These are phyloP conservation scores for Penicillium flavigenum DNA, from an alignment of 495 filamentous ascomycete genomes.

Conservation along the genomic window DNA sequence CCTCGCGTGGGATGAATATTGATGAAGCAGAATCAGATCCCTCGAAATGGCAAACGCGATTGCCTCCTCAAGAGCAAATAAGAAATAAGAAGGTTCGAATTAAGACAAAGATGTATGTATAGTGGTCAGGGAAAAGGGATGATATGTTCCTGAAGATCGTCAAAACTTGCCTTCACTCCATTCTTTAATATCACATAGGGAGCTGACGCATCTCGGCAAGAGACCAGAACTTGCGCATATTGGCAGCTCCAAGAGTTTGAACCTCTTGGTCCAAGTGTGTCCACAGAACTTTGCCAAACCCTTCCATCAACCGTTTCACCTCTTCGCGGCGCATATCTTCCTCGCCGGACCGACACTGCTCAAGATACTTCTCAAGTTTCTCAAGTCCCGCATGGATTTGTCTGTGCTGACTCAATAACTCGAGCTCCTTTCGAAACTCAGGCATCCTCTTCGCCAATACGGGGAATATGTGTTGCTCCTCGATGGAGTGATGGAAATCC, in stretches of 20 bases:
- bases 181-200: slow-evolving; percentile 54
- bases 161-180: background rate
- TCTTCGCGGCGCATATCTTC: slow-evolving; percentile 65
- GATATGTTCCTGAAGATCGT: background rate
- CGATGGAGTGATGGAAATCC: slow-evolving; percentile 76
- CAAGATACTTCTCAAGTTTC: slow-evolving; percentile 65
- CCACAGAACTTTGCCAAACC: slow-evolving; percentile 67
- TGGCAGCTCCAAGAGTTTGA: slow-evolving; percentile 67
- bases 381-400: slow-evolving; percentile 82
- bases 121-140: background rate
- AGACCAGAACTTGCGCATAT: slow-evolving; percentile 85
- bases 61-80: background rate
- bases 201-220: slow-evolving; percentile 71
- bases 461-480: slow-evolving; percentile 82
- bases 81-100: background rate
- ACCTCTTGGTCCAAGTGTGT: slow-evolving; percentile 75
- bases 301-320: slow-evolving; percentile 68
- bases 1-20: background rate
- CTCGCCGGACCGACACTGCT: slow-evolving; percentile 61
- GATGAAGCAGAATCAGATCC: background rate
- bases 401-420: slow-evolving; percentile 75
- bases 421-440: slow-evolving; percentile 63
- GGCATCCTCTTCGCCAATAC: slow-evolving; percentile 77
- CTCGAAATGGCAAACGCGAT: background rate
- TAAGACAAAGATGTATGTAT: background rate